Evolutionary conservation across 1,284 basidiomycete species (phyloP), one percentile per base, ranked within the genome.

Genomic region (Cryptococcus sp.): DNA sequence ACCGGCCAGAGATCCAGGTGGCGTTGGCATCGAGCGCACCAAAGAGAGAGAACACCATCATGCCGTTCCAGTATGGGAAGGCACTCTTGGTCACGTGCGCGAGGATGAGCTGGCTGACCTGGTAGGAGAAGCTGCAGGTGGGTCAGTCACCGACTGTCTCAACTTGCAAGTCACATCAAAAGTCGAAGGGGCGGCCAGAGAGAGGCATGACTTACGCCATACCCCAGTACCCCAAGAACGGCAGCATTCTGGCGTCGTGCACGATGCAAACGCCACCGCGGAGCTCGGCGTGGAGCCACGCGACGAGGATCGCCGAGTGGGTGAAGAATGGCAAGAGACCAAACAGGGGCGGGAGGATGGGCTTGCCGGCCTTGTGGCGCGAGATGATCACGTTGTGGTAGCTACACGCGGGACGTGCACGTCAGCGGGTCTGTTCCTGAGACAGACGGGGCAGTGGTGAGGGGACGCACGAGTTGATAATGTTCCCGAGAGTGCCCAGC

Each of bases 181-280:
- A n/a, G n/a, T n/a, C n/a, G n/a, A n/a, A 18, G 40, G 40, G 21
- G 5, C 12, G 13, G 8, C 9, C 15, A n/a, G 7, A 18, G 50
- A 54, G 44, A 20, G 47, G 21, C 5, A 46, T 1, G 9, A 68
- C 68, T 55, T 51, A 75, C 73, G 68, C 88, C 86, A 73, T 91
- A 21, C 91, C 95, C 92, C 93, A 98, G 45, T 87, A 87, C 63
- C 85, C 86, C 18, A 94, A 76, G 80, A 95, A 95, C 0, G 93
- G 91, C 5, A 98, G 78, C 68, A 97, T 86, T 20, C 87, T 80
- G 1, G 85, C 78, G 47, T 79, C 78, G 57, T 79, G 74, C 3
- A 83, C 74, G 52, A 81, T 70, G 33, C 69, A 79, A n/a, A 83
- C 78, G 21, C 75, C 70, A 45, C 75, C 76, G 18, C 71, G 64